Evolutionary conservation across 2,329 filamentous ascomycete genomes (phyloP), one percentile per base, ranked within the genome.

Genomic region (Arthrobotrys musiformis): DNA sequence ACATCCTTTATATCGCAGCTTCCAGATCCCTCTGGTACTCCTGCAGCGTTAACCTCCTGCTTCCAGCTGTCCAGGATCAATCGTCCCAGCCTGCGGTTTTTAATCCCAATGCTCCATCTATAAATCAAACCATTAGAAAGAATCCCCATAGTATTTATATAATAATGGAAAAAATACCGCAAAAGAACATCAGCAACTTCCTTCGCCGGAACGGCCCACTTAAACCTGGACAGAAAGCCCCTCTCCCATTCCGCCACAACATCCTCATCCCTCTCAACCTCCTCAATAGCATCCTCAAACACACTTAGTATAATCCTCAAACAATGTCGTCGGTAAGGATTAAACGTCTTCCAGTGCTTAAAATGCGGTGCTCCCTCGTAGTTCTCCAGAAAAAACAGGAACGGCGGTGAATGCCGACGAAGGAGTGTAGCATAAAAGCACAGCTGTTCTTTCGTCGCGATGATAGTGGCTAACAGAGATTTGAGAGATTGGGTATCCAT

Each of bases 341-440:
- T 35, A 58, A 77, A 77, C 24, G 6, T 24, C 17, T 33, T 13
- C 73, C 73, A 77, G 33, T 66, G 24, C 13, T 62, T 52, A 17
- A 61, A 42, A 13, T 37, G 28, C 13, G 56, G 33, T 2, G 28
- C 19, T 6, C 66, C 60, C 17, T 50, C n/a, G n/a, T 61, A 77
- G 13, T 24, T 33, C 1, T 66, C 40, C n/a, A 77, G 33, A 46
- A 70, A 40, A 60, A 70, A 77, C 22, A 77, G 52, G n/a, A 77
- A 67, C 0, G 72, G 48, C 19, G 56, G 64, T 1, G 72, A 70
- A 50, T 76, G 72, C n/a, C 46, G 58, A 30, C 56, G 48, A 15
- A 76, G 30, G 17, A 76, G 40, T 0, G 37, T 44, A n/a, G 46
- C 46, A 40, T 76, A 61, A 52, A 77, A 77, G 15, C 33, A 33